Conservation (phyloP, 306 rosid species). For the Notholithocarpus densiflorus region DNA sequence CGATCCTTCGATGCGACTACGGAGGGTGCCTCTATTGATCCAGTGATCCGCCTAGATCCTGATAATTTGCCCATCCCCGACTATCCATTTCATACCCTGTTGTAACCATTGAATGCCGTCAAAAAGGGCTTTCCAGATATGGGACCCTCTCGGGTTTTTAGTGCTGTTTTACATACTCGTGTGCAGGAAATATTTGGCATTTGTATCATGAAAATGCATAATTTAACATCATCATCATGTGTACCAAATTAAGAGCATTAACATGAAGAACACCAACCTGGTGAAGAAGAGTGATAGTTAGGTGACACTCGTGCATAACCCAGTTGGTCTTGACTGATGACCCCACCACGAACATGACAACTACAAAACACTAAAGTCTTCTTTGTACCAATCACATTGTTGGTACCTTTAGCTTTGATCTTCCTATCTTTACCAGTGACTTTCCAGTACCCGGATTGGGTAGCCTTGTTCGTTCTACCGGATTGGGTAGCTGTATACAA, state of each 20-base stretch:
- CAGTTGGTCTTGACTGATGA: no score
- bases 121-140: no score
- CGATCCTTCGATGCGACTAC: no score
- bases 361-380: conserved; percentile 51
- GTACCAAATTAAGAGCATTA: neutral
- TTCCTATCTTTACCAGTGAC: conserved; percentile 44
- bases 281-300: neutral
- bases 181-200: no score
- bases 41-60: no score
- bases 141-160: no score
- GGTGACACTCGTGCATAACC: conserved; percentile 70
- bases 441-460: conserved; percentile 64
- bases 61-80: no score
- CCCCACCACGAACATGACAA: conserved; percentile 28
- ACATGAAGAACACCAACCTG: conserved; percentile 32
- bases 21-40: no score
- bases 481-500: no score
- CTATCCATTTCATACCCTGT: no score
- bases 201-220: neutral
- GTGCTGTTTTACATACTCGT: no score
- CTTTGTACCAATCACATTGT: conserved; percentile 47
- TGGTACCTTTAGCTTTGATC: conserved; percentile 21
- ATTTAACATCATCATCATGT: neutral
- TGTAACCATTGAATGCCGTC: no score
- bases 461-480: conserved; percentile 39